Evolutionary conservation across 2,329 filamentous ascomycete genomes (phyloP).

Genomic region (Daldinia sp.): DNA sequence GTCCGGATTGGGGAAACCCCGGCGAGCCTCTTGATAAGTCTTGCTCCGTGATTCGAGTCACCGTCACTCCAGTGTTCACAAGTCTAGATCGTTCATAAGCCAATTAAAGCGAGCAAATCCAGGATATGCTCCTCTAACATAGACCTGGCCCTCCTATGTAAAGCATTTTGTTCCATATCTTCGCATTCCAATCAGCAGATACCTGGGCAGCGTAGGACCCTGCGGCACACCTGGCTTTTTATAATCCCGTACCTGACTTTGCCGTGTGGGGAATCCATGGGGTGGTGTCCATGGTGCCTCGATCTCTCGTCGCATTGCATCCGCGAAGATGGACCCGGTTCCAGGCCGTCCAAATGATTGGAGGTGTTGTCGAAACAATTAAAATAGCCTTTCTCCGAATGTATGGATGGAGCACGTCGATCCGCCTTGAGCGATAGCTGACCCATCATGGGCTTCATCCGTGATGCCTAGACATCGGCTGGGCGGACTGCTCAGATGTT

Average conservation of each 20-base stretch:
- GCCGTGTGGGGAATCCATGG: conserved; percentile 26
- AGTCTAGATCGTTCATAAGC: conserved; percentile 4
- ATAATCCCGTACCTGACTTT: conserved; percentile 19
- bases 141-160: neutral
- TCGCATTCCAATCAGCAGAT: neutral
- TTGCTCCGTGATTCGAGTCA: conserved; percentile 3
- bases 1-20: conserved; percentile 24
- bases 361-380: neutral
- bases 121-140: neutral
- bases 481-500: neutral
- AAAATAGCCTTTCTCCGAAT: conserved; percentile 15
- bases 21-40: conserved; percentile 17
- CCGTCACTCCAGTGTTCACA: neutral
- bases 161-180: neutral
- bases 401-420: conserved; percentile 33
- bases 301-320: conserved; percentile 30
- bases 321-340: neutral
- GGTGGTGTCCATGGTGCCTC: conserved; percentile 14
- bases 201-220: neutral
- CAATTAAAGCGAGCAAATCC: neutral
- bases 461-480: conserved; percentile 2
- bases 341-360: conserved; percentile 18
- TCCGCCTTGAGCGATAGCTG: conserved; percentile 28
- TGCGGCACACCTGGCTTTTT: conserved; percentile 14
- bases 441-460: neutral